Conservation (phyloP, 805 yeast species). For the Wickerhamomyces chambardii region DNA sequence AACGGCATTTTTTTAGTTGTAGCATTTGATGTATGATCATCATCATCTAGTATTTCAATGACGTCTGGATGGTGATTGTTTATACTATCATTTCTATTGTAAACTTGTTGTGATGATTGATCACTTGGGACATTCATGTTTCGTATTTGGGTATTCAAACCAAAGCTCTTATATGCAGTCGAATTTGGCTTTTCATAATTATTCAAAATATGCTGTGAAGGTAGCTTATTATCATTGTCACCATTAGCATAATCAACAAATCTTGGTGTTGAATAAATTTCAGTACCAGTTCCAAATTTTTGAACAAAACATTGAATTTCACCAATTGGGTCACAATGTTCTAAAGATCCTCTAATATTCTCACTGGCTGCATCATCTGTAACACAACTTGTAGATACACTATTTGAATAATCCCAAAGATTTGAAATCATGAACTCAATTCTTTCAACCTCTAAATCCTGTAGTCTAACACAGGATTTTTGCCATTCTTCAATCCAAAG, state of each 20-base stretch:
- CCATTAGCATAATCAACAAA: conserved; percentile 54
- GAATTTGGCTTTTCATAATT: no score
- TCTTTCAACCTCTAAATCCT: conserved; percentile 64
- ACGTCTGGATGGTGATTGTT: neutral
- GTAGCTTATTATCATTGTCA: conserved; percentile 15
- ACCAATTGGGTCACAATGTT: conserved; percentile 50
- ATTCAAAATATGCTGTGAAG: neutral
- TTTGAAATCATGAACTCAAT: conserved; percentile 61
- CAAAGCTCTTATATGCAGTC: no score
- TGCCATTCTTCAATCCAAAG: conserved; percentile 71
- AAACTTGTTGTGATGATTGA: neutral
- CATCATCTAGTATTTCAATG: neutral
- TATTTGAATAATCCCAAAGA: conserved; percentile 72
- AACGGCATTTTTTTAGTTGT: conserved; percentile 1
- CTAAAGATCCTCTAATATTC: conserved; percentile 54
- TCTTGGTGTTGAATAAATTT: conserved; percentile 46
- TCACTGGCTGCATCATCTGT: conserved; percentile 74
- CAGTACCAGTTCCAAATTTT: conserved; percentile 55
- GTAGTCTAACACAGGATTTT: conserved; percentile 48
- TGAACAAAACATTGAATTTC: conserved; percentile 50
- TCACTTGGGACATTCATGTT: no score
- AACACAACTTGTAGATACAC: conserved; percentile 68
- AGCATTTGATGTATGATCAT: neutral
- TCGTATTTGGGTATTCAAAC: no score
- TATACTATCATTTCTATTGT: neutral